Percentiles rank a stretch among this genome's conserved stretches.
Evolutionary conservation across 805 yeast species (phyloP).

Genomic region (Metschnikowia drakensbergensis): DNA sequence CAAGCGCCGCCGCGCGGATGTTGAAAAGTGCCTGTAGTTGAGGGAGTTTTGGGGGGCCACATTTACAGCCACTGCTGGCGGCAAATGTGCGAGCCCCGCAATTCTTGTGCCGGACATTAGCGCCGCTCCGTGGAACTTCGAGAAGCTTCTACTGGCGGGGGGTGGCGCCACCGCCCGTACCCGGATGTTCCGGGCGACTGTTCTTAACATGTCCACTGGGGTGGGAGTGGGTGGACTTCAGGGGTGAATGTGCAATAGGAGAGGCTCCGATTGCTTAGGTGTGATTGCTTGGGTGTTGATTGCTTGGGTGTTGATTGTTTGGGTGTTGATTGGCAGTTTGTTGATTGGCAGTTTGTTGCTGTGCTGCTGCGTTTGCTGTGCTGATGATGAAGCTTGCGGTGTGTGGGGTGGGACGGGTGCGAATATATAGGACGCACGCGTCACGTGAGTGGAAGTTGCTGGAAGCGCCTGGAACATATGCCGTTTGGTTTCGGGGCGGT

Average conservation of each 20-base stretch:
- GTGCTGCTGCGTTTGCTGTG: no score
- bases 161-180: not conserved
- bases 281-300: not conserved
- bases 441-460: slow-evolving; percentile 12
- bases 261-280: no score
- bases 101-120: no score
- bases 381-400: not conserved
- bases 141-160: no score
- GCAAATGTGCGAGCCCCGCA: no score
- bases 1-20: slow-evolving; percentile 18
- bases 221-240: no score
- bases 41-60: not conserved
- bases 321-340: not conserved
- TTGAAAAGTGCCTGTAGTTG: slow-evolving; percentile 17
- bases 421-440: slow-evolving; percentile 2
- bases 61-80: no score
- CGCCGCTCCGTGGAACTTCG: no score
- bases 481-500: not conserved
- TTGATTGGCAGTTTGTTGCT: no score
- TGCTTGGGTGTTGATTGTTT: not conserved
- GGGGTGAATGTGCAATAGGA: no score
- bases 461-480: slow-evolving; percentile 6
- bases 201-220: slow-evolving; percentile 5
- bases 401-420: not conserved
- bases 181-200: not conserved